phyloP scores from a whole-genome alignment of 1,284 basidiomycete species.

The Heterobasidion irregulare region DNA sequence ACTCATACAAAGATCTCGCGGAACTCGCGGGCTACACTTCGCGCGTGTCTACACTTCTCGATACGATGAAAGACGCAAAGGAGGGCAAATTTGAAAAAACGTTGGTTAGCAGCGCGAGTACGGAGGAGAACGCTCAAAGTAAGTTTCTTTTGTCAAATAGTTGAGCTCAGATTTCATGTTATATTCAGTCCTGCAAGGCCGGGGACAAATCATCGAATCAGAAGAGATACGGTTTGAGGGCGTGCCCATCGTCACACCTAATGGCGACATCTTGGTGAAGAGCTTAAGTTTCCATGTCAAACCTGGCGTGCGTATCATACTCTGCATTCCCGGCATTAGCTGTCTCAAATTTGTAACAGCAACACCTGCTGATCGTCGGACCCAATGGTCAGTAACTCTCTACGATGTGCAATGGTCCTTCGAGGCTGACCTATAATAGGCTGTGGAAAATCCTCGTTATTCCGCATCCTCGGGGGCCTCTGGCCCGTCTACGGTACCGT shows the following conservation, averaged over 20 bases:
- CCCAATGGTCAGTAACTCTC: slow-evolving; percentile 61
- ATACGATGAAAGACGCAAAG: slow-evolving; percentile 87
- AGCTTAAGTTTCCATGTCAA: slow-evolving; percentile 86
- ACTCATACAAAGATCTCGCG: slow-evolving; percentile 93
- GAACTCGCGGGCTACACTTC: slow-evolving; percentile 96
- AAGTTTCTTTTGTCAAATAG: slow-evolving; percentile 20
- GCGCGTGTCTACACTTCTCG: slow-evolving; percentile 82
- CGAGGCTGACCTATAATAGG: slow-evolving; percentile 27
- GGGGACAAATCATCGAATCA: slow-evolving; percentile 76
- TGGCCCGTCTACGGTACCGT: slow-evolving; percentile 88
- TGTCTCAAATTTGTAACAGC: slow-evolving; percentile 29
- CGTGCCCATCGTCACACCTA: slow-evolving; percentile 94
- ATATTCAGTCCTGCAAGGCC: slow-evolving; percentile 62
- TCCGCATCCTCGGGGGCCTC: slow-evolving; percentile 91
- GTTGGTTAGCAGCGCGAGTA: slow-evolving; percentile 67
- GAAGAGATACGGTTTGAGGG: slow-evolving; percentile 88
- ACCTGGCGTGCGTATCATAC: slow-evolving; percentile 60
- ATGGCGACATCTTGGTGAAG: slow-evolving; percentile 86
- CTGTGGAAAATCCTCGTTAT: slow-evolving; percentile 86
- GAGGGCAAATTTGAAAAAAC: slow-evolving; percentile 86
- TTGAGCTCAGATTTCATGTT: slow-evolving; percentile 1
- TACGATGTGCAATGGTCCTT: background rate
- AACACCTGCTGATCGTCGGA: slow-evolving; percentile 87
- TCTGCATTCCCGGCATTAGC: background rate
- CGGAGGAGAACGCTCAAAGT: slow-evolving; percentile 80